Percentiles rank a stretch among this genome's conserved stretches.
phyloP scores from a whole-genome alignment of 148 eudicot genomes.

The Chenopodium formosanum region DNA sequence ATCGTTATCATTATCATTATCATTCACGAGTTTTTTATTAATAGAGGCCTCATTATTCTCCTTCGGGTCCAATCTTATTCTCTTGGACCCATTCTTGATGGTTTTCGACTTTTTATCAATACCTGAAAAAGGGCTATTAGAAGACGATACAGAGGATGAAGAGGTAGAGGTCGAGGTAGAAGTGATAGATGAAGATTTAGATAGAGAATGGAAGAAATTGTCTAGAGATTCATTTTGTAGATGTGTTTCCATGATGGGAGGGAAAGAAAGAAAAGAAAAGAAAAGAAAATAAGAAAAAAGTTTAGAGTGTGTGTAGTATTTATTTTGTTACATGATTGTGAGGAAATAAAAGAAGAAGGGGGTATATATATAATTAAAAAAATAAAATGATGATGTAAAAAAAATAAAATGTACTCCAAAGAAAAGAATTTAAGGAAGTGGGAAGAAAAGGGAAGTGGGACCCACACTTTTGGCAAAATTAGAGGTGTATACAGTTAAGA shows the following conservation, averaged over 20 bases:
- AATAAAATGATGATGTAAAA: too few species aligned
- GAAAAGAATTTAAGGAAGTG: slow-evolving; percentile 8
- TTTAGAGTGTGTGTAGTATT: not conserved
- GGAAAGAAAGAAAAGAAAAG: not conserved
- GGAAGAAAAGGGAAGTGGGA: slow-evolving; percentile 2
- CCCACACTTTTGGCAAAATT: slow-evolving; percentile 16
- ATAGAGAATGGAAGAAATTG: slow-evolving; percentile 9
- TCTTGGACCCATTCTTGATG: slow-evolving; percentile 17
- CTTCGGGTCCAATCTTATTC: slow-evolving; percentile 9
- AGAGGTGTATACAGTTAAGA: slow-evolving; percentile 20
- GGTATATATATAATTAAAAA: slow-evolving; percentile 23
- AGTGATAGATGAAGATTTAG: slow-evolving; percentile 11
- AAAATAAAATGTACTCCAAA: not conserved
- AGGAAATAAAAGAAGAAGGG: slow-evolving; percentile 6
- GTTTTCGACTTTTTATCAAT: not conserved
- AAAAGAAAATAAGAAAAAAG: not conserved
- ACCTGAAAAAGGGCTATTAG: not conserved
- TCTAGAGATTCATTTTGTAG: slow-evolving; percentile 20
- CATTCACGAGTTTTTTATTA: not conserved
- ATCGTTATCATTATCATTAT: not conserved
- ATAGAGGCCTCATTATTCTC: not conserved
- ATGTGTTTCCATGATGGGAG: slow-evolving; percentile 27
- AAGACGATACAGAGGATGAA: slow-evolving; percentile 2
- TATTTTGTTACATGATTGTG: slow-evolving; percentile 4
- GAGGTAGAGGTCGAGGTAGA: slow-evolving; percentile 25